Base-by-base conservation (phyloP, 2,329 filamentous ascomycete species). In the Talaromyces pinophilus region DNA sequence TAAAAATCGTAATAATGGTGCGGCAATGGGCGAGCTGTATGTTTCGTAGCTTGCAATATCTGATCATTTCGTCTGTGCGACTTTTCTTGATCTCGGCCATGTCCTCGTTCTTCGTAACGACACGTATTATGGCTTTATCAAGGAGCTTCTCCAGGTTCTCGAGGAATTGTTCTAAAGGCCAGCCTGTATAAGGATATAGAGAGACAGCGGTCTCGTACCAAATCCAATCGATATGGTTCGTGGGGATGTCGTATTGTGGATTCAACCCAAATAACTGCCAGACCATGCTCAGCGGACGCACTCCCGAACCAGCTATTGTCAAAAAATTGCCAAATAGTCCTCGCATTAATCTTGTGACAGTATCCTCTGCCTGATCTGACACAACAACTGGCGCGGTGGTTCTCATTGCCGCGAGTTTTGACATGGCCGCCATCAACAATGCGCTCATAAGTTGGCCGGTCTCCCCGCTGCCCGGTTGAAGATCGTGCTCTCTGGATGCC, bases 321-420 rank as follows among this genome's bases (percentile, higher is more conserved):
- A 73, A 52, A 2, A 74, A 63, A 67, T 73, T 73, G 15, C 72
- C 72, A 25, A 74, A 74, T 1, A 73, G 65, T 19, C 72, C 72
- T 25, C 72, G 69, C 71, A 74, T 74, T 48, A 74, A 65, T 59
- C 68, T 71, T 30, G 72, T 74, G 28, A 72, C 69, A 1, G 70
- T 73, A 63, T 74, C 62, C 17, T 64, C 62, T 17, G 54, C 42
- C n/a, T 64, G 42, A 2, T 19, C 42, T 28, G 33, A 59, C 54
- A 64, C 62, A 19, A 64, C 62, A 25, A 64, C 52, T 25, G 62
- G 62, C 13, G 54, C 62, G 3, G 54, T 64, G 19, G 62, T 64
- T 42, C 62, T 38, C 54, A 50, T 64, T 35, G 62, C 62, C 30
- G 54, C 70, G 55, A 73, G 70, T 59, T 73, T 72, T 5, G 68